Base-by-base conservation (phyloP, 768 basidiomycete genomes). In the Panaeolus cyanescens region DNA sequence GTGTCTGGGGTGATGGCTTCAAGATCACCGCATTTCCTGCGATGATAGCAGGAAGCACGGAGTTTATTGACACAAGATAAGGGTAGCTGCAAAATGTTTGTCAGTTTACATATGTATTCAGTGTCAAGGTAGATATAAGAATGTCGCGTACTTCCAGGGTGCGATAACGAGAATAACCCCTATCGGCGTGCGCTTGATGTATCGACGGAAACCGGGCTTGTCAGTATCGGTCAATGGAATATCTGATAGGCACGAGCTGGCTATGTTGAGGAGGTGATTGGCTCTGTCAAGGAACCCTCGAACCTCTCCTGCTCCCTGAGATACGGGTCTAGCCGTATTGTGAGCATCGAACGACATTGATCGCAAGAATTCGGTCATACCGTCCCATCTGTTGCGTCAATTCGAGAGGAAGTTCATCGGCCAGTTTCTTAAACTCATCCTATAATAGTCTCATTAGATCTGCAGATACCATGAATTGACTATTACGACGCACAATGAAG, bases 1-100 rank as follows among this genome's bases (percentile, higher is more conserved):
- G 96, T 0, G 96, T 98, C 71, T 99, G 97, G 0, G 97, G 97
- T 1, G 95, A 96, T 0, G 97, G 96, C 73, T 99, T 99, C 70
- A 99, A 79, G 45, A 99, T 72, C 10, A 98, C 92, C 0, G 92
- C 76, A 72, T 99, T 99, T 31, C 97, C 92, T 5, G 96, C 87
- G 30, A 99, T 79, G 64, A 99, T 79, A 0, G 95, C 93, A 1
- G 97, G 97, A 22, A 99, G 83, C 55, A 99, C 87, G 3, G 93
- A 88, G 75, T 99, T 99, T 74, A 98, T 84, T 34, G 93, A 86
- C 33, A 89, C 89, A 32, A 99, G 87, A 76, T 95, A 95, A 0
- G 95, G 95, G 74, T 84, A 96, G 72, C 92, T 96, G 69, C 10
- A 19, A 53, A 40, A 13, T 32, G 32, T 37, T 15, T 33, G 34